Percentiles rank a stretch among this genome's conserved stretches.
Evolutionary conservation across 2,329 filamentous ascomycete genomes (phyloP).

Genomic region (Endothia cerciana): DNA sequence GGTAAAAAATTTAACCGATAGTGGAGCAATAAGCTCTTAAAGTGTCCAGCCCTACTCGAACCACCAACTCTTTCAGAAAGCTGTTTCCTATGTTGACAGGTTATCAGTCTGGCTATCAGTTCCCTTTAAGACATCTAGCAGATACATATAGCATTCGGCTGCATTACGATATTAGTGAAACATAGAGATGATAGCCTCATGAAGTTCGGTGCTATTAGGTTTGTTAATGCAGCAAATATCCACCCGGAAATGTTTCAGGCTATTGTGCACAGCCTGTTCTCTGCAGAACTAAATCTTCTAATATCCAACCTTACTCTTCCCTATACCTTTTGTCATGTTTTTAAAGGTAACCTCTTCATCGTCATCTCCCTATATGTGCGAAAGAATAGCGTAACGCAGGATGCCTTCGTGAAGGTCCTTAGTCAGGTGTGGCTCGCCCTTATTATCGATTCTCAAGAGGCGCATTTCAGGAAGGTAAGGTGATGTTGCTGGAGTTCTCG

Average conservation of each 20-base stretch:
- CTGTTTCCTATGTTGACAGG: constrained; percentile 4
- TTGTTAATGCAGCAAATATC: constrained; percentile 34
- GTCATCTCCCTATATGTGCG: not conserved
- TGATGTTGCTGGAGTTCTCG: no score
- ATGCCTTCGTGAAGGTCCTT: not conserved
- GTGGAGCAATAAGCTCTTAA: constrained; percentile 65
- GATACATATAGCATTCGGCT: constrained; percentile 24
- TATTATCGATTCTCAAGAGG: no score
- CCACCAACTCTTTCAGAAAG: constrained; percentile 31
- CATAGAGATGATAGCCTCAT: constrained; percentile 32
- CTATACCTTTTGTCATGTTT: not conserved
- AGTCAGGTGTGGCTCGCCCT: not conserved
- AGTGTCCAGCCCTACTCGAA: constrained; percentile 59
- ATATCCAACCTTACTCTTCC: not conserved
- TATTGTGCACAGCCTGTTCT: not conserved
- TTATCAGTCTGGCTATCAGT: not conserved
- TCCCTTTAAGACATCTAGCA: constrained; percentile 9
- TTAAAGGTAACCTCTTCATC: not conserved
- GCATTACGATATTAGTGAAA: constrained; percentile 30
- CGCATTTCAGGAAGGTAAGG: no score
- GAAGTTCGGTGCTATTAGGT: constrained; percentile 27
- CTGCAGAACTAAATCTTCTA: not conserved
- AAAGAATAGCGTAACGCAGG: not conserved
- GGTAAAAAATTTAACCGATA: constrained; percentile 37
- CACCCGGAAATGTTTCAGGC: constrained; percentile 29